Evolutionary conservation across 1,284 basidiomycete genomes (phyloP), one percentile per base, ranked within the genome.

Genomic region (Violaceomyces palustris): DNA sequence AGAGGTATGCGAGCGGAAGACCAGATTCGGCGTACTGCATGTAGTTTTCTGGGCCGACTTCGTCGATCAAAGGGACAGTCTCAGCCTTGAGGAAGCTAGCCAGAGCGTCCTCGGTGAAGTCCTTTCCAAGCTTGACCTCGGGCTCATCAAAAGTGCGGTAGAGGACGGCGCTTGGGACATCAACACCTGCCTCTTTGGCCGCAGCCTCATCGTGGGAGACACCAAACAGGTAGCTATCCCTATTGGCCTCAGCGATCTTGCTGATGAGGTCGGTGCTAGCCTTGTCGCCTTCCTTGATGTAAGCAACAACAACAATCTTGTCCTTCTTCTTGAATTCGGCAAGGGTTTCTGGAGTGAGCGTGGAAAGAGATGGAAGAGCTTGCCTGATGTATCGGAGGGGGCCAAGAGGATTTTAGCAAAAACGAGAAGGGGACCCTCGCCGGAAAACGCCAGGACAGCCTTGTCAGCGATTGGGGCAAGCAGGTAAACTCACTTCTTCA

Each of bases 11-110:
- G 54, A 99, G 82, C 26, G 94, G 91, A 62, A 90, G 84, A 45
- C 80, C 78, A 63, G 87, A 86, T 61, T 79, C 75, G 28, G 88
- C 87, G 77, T 99, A 99, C 47, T 79, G 64, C 55, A 80, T 82
- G 75, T 94, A 98, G 81, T 96, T 99, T 50, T 98, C 92, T 24
- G 87, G 88, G 58, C 81, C 85, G 69, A 99, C 87, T 77, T 99
- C 88, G 68, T 89, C 93, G 49, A 99, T 78, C 65, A 91, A 76
- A 29, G 94, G 93, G 39, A 96, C 79, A 31, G 89, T 80, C 75
- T 97, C 83, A 49, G 86, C 83, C 72, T 82, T 79, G 64, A 96
- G 77, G 82, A 91, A 73, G 36, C 30, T 38, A 36, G 58, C 52
- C 42, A 98, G 76, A 45, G 82, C 77, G 41, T 77, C 73, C 29